Evolutionary conservation across 768 basidiomycete species (phyloP).

Genomic region (Hygrophoropsis aurantiaca): DNA sequence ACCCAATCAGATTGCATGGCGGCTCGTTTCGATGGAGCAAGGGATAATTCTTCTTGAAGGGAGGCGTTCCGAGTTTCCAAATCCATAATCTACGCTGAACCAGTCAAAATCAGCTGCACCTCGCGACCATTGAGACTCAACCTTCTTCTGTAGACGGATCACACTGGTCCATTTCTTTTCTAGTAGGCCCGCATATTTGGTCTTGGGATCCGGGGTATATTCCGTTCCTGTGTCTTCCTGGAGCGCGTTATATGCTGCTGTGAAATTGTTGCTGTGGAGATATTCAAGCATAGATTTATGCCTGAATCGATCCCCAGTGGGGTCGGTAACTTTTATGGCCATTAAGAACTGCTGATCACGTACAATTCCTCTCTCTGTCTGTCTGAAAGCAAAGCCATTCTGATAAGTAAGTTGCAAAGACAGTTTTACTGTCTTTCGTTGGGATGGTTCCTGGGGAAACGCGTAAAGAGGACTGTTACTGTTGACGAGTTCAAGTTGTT

Average conservation of each 20-base stretch:
- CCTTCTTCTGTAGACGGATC: conserved; percentile 95
- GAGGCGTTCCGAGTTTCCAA: conserved; percentile 83
- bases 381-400: conserved; percentile 45
- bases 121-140: conserved; percentile 26
- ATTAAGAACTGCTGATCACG: conserved; percentile 19
- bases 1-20: conserved; percentile 82
- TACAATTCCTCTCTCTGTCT: conserved; percentile 49
- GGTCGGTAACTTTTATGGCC: conserved; percentile 8
- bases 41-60: conserved; percentile 67
- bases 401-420: conserved; percentile 7
- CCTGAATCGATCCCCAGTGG: conserved; percentile 36
- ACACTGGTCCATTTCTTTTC: conserved; percentile 99
- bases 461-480: conserved; percentile 14
- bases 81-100: conserved; percentile 79
- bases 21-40: conserved; percentile 50
- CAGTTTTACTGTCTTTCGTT: conserved; percentile 6
- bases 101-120: conserved; percentile 5
- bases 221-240: conserved; percentile 55
- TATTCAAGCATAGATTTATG: conserved; percentile 84
- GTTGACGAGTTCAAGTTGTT: too few relatives aligned
- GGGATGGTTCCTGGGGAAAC: conserved; percentile 7
- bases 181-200: conserved; percentile 81
- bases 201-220: conserved; percentile 81
- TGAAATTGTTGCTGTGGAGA: conserved; percentile 65
- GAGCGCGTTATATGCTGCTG: conserved; percentile 58